Evolutionary conservation across 768 basidiomycete genomes (phyloP), one percentile per base, ranked within the genome.

Genomic region (Tylopilus plumbeoviolaceoides): DNA sequence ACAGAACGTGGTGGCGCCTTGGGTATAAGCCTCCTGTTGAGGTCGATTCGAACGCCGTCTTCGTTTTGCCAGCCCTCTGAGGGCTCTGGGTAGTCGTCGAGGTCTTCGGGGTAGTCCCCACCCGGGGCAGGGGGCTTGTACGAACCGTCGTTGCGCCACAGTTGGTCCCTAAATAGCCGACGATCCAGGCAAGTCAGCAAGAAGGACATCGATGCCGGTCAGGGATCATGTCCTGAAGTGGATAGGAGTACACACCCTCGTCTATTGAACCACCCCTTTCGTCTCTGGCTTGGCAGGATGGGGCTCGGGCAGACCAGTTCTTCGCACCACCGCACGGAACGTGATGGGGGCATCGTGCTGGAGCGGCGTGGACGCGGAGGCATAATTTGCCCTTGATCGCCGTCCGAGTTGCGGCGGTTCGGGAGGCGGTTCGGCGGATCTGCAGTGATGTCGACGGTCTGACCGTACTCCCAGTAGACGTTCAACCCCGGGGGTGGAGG

Each of bases 11-110:
- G 74, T 0, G 86, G 85, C 2, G 73, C 68, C 61, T 88, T 91
- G 46, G 87, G 88, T 55, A 91, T 75, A 41, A 87, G 78, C 31
- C 84, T 81, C 69, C 90, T 88, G 18, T 74, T 74, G 77, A 89
- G 80, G 69, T 90, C 87, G 54, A 92, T 92, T 39, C 85, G 80
- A n/a, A 82, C 69, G 20, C 89, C 81, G 17, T 83, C 81, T 63
- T 92, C 89, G 69, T 91, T 91, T 85, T 88, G 87, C 89, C 89
- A 91, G 7, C 89, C 89, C 25, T 77, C 69, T 0, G 79, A 82
- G n/a, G 75, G 74, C 43, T 88, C 84, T 1, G 89, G 89, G 60
- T 91, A 91, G 49, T 76, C 77, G 54, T 83, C 77, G 20, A 91
- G 75, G 51, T 91, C 87, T 8, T 72, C 73, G 2, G 89, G 89